Base-by-base conservation (phyloP, 371 early-diverging fungal genomes). In the Mortierella sp. region DNA sequence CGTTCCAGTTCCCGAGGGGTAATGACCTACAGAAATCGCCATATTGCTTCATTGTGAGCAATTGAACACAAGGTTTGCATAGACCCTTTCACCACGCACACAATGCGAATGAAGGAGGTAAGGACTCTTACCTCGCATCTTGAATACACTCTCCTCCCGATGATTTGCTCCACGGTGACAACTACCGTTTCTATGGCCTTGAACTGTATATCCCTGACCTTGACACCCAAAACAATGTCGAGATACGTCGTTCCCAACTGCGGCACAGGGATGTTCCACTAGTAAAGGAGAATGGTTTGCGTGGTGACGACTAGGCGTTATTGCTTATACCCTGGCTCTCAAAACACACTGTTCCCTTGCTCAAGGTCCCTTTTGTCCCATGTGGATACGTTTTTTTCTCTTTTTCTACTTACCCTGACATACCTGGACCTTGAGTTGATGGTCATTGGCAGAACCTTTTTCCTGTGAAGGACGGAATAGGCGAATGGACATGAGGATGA, bases 231-330 rank as follows among this genome's bases (percentile, higher is more conserved):
- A 21, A 67, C 67, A 40, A 67, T 40, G 24, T 67, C 67, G 40
- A 67, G 43, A 40, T 37, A 67, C 5, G 67, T 37, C 34, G 8
- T 40, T 11, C 21, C 43, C 43, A 24, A 67, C 67, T 40, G 67
- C 67, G 67, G 67, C 67, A 67, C 67, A 37, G 67, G 67, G 43
- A 67, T 67, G 16, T 37, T 37, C 67, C 67, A 67, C 67, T 67
- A 67, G 11, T 3, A 21, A 24, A 10, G 9, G 4, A 37, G 4
- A 40, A 9, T 37, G n/a, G n/a, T n/a, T n/a, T n/a, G n/a, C n/a
- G n/a, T n/a, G n/a, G 34, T 34, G 9, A 19, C 34, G 21, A 21
- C 31, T 21, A 9, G 43, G 21, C 2, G 37, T 71, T 46, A 71
- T 19, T 31, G 19, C 37, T 5, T 34, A 13, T 31, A 10, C 31